Evolutionary conservation across 306 rosid genomes (phyloP).

Genomic region (Ormosia semicastrata): DNA sequence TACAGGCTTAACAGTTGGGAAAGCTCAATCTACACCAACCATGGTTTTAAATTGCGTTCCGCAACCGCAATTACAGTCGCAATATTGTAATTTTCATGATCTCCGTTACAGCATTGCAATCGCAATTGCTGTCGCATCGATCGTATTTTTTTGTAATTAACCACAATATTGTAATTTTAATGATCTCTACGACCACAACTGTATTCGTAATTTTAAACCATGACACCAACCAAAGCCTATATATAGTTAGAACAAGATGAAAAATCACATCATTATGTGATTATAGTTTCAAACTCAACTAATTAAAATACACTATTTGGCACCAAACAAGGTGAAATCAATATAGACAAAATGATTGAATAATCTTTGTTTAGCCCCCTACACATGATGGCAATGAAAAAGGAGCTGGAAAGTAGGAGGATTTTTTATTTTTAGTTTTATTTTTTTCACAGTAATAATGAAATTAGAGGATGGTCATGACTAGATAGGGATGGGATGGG

Average conservation of each 20-base stretch:
- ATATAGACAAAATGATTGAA: constrained; percentile 3
- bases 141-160: no score
- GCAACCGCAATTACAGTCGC: no score
- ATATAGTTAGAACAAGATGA: no score
- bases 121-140: no score
- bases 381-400: constrained; percentile 7
- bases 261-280: background rate
- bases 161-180: no score
- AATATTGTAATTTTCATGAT: no score
- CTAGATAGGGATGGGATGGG: constrained; percentile 5
- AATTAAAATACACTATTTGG: background rate
- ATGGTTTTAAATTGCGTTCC: no score
- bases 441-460: background rate
- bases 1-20: background rate
- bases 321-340: background rate
- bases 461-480: constrained; percentile 1
- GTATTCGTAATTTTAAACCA: no score
- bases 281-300: background rate
- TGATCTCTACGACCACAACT: no score
- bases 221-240: no score
- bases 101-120: no score
- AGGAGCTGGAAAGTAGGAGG: constrained; percentile 12
- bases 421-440: background rate
- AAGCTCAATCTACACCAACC: constrained; percentile 2
- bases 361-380: constrained; percentile 8